Evolutionary conservation across 2,329 filamentous ascomycete species (phyloP).

Genomic region (Meredithiella fracta): DNA sequence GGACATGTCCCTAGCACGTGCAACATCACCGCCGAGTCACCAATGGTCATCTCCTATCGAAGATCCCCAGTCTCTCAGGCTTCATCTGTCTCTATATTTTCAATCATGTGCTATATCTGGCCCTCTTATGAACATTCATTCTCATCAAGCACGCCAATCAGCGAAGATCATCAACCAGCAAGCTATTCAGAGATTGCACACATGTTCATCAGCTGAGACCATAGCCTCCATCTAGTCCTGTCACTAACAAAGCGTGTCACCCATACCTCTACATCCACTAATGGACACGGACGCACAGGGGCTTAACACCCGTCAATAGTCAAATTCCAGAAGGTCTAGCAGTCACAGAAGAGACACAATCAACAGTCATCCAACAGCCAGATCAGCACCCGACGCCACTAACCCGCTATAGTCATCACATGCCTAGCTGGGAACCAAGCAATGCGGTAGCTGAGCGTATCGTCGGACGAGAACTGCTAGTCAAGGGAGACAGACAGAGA

Average conservation of each 20-base stretch:
- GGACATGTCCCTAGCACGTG: too few relatives aligned
- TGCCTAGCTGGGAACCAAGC: background rate
- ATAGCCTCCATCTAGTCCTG: background rate
- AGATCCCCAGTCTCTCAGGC: too few relatives aligned
- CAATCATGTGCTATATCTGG: too few relatives aligned
- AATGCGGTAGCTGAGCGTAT: background rate
- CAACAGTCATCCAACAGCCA: background rate
- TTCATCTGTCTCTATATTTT: too few relatives aligned
- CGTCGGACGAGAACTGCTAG: background rate
- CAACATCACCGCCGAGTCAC: too few relatives aligned
- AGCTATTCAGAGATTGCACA: background rate
- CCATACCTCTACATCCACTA: background rate
- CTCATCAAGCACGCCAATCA: too few relatives aligned
- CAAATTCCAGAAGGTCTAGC: background rate
- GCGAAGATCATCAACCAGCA: too few relatives aligned
- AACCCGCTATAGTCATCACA: background rate
- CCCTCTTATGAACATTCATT: too few relatives aligned
- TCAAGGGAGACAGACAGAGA: background rate
- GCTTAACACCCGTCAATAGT: background rate
- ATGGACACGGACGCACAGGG: background rate
- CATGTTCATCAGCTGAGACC: background rate
- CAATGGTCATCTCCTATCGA: too few relatives aligned
- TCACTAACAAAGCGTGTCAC: background rate
- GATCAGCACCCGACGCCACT: background rate
- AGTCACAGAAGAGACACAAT: background rate